A percentile compares a stretch with the other conserved stretches of the same genome.
These are phyloP conservation scores for Hypoxylon sp. DNA, from an alignment of 2,329 filamentous ascomycete genomes.

Conservation along the genomic window DNA sequence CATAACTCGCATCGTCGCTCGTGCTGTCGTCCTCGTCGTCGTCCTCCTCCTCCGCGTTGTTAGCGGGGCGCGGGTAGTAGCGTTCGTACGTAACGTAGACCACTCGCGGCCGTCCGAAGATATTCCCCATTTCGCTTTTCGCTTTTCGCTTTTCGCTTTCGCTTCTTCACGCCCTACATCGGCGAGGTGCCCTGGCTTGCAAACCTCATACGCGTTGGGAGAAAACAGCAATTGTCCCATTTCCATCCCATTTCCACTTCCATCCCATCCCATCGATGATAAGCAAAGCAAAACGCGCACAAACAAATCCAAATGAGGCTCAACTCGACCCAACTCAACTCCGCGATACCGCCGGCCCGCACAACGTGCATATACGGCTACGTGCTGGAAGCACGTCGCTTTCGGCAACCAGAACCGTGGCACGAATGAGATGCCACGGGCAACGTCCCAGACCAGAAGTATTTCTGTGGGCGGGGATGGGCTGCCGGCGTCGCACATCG, in stretches of 20 bases:
- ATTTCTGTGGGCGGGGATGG: background rate
- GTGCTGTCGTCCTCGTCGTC: background rate
- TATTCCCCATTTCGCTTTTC: slow-evolving; percentile 39
- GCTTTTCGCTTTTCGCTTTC: too few species aligned
- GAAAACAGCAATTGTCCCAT: too few species aligned
- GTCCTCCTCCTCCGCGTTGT: too few species aligned
- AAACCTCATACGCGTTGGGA: too few species aligned
- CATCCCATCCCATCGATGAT: too few species aligned
- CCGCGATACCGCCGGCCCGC: too few species aligned
- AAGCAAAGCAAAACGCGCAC: background rate
- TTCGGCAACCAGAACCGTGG: slow-evolving; percentile 16
- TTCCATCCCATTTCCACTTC: background rate
- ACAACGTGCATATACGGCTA: slow-evolving; percentile 14
- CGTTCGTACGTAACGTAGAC: slow-evolving; percentile 19
- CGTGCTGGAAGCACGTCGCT: slow-evolving; percentile 4
- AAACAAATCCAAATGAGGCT: slow-evolving; percentile 10
- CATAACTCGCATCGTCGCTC: slow-evolving; percentile 9
- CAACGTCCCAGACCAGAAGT: background rate
- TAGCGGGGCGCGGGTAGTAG: background rate
- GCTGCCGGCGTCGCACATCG: slow-evolving; percentile 4
- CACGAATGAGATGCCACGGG: slow-evolving; percentile 1
- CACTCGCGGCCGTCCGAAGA: slow-evolving; percentile 16
- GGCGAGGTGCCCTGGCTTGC: too few species aligned
- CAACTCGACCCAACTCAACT: too few species aligned
- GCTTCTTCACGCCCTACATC: slow-evolving; percentile 1